phyloP scores from a whole-genome alignment of 805 yeast genomes.

The Candida yuanshanica region DNA sequence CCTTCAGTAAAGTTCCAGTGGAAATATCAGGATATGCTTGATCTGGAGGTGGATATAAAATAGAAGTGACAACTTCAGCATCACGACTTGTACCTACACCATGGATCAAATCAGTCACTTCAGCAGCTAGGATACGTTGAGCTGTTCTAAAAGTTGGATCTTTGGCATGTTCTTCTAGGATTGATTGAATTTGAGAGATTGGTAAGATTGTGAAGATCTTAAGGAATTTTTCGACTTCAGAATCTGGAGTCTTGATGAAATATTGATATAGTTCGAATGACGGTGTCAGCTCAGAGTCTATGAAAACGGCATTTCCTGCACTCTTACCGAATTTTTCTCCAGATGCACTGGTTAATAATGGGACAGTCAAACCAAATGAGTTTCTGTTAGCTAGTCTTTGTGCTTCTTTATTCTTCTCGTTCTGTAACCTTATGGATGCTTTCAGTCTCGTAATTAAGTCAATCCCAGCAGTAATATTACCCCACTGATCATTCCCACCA shows the following conservation, averaged over 20 bases:
- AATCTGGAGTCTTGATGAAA: slow-evolving; percentile 75
- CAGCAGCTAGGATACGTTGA: slow-evolving; percentile 73
- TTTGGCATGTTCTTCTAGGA: slow-evolving; percentile 45
- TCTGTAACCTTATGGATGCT: slow-evolving; percentile 16
- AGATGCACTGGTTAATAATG: slow-evolving; percentile 76
- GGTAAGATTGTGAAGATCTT: slow-evolving; percentile 80
- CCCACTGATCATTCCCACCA: slow-evolving; percentile 99
- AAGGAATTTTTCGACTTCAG: slow-evolving; percentile 61
- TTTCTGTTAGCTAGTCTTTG: slow-evolving; percentile 17
- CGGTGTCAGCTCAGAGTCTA: slow-evolving; percentile 67
- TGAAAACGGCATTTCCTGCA: slow-evolving; percentile 93
- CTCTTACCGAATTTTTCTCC: slow-evolving; percentile 97
- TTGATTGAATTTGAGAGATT: slow-evolving; percentile 43
- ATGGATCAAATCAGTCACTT: slow-evolving; percentile 82
- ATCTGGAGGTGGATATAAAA: slow-evolving; percentile 56
- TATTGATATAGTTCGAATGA: slow-evolving; percentile 83
- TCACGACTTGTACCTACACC: slow-evolving; percentile 71
- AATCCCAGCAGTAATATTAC: slow-evolving; percentile 93
- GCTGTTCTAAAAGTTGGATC: slow-evolving; percentile 67
- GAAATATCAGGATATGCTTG: slow-evolving; percentile 41
- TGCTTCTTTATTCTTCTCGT: slow-evolving; percentile 17
- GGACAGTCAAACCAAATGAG: slow-evolving; percentile 81
- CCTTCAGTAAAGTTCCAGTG: slow-evolving; percentile 44
- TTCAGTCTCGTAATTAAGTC: slow-evolving; percentile 70
- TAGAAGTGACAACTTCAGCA: slow-evolving; percentile 61